phyloP scores from a whole-genome alignment of 2,329 filamentous ascomycete species.

The Trichoderma atroviride region DNA sequence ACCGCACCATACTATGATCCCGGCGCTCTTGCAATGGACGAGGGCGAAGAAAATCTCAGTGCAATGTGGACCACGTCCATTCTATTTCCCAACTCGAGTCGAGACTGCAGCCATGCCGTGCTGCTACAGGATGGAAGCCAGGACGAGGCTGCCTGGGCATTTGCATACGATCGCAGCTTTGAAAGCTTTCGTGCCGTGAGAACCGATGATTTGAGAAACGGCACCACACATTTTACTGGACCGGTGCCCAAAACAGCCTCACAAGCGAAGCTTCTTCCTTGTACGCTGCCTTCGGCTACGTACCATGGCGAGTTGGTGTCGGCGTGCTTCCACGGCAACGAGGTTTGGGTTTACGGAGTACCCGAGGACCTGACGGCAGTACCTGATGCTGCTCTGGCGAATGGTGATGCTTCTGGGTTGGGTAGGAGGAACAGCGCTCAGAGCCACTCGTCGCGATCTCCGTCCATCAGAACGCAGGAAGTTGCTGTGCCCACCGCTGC shows the following conservation, averaged over 20 bases:
- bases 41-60: constrained; percentile 70
- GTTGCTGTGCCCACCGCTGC: constrained; percentile 34
- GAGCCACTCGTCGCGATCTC: constrained; percentile 37
- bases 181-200: constrained; percentile 78
- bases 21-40: constrained; percentile 64
- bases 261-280: constrained; percentile 65
- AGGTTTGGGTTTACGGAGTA: constrained; percentile 79
- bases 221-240: constrained; percentile 78
- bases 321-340: constrained; percentile 70
- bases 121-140: constrained; percentile 63
- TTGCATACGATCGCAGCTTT: constrained; percentile 75
- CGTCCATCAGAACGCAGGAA: constrained; percentile 38
- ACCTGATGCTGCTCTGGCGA: constrained; percentile 45
- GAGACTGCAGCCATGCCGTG: constrained; percentile 76
- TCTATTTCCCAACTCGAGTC: constrained; percentile 78
- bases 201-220: constrained; percentile 73
- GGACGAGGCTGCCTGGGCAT: constrained; percentile 73
- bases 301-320: constrained; percentile 71
- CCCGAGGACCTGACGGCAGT: constrained; percentile 71
- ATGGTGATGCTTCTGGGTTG: constrained; percentile 33
- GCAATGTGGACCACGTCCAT: constrained; percentile 86
- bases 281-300: constrained; percentile 70
- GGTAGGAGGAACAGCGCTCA: constrained; percentile 34
- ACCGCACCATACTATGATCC: constrained; percentile 80
- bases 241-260: constrained; percentile 58